Base-by-base conservation (phyloP, 192 early-diverging fungal species). In the Dissophora ornata region DNA sequence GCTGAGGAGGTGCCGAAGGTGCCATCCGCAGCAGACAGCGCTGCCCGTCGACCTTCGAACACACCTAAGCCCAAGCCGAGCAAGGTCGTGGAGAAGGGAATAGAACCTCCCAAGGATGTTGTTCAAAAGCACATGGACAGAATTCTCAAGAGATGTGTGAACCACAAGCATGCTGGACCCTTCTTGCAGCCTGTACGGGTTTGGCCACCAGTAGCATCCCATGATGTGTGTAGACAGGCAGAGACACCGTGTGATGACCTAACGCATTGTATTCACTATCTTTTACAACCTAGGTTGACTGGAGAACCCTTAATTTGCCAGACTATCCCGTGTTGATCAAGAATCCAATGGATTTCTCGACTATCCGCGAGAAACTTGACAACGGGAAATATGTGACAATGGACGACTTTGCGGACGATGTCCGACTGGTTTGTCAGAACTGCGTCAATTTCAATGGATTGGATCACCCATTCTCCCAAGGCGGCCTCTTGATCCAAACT, bases 341-440 rank as follows among this genome's bases (percentile, higher is more conserved):
- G 46, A 83, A 85, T 38, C 92, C 92, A 8, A 93, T 93, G 85
- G 92, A 94, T 59, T 84, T 93, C 50, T 57, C 70, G 4, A 92
- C 92, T n/a, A 87, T 89, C 29, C 62, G 71, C 18, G 68, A 80
- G 30, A 92, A 92, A 57, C 57, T 92, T 22, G 61, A 75, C 2
- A 44, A 54, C 1, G 81, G 79, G 9, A 66, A 79, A 57, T 93
- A 92, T 59, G 25, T 42, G 12, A 60, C 53, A 13, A 73, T 80
- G 30, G 74, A 87, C 28, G 66, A 83, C 8, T 87, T 94, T 66
- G 84, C 85, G 34, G 62, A 57, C 15, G 89, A 93, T 69, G 71
- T 92, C 16, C 70, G 81, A 5, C 83, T 85, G 24, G 86, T 94
- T 10, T 86, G 90, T 60, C 79, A 81, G 54, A 94, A 94, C 71